Conservation (phyloP, 192 early-diverging fungal genomes). For the Mortierella antarctica region DNA sequence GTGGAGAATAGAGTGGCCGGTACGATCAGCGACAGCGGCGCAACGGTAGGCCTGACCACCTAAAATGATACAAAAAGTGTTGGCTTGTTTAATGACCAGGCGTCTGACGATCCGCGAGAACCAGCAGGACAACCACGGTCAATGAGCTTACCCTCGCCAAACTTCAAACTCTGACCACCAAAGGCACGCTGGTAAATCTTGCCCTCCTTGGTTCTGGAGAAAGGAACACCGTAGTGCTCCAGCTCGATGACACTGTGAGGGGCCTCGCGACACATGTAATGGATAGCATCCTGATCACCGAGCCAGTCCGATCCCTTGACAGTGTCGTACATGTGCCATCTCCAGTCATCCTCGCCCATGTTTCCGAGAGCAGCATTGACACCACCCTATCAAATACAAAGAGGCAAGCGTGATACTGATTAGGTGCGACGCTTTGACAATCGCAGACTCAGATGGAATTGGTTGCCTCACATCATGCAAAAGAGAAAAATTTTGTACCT, state of each 20-base stretch:
- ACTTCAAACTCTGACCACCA: conserved; percentile 96
- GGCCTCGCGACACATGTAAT: conserved; percentile 99
- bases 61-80: conserved; percentile 11
- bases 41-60: conserved; percentile 98
- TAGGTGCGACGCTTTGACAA: too few species aligned
- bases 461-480: background rate
- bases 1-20: conserved; percentile 97
- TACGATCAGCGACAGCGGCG: conserved; percentile 98
- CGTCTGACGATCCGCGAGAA: background rate
- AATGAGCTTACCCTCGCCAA: conserved; percentile 79
- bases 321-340: conserved; percentile 99
- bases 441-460: too few species aligned
- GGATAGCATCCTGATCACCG: conserved; percentile 99
- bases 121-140: background rate
- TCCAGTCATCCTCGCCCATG: conserved; percentile 99
- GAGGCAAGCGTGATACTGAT: background rate
- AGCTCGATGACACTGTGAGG: conserved; percentile 95
- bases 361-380: conserved; percentile 99
- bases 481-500: conserved; percentile 56
- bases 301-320: conserved; percentile 99
- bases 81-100: background rate
- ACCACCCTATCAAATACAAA: conserved; percentile 74
- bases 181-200: conserved; percentile 99
- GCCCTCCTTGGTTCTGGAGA: conserved; percentile 97
- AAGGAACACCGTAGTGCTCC: conserved; percentile 98